phyloP scores from a whole-genome alignment of 768 basidiomycete genomes.

The Pleurotus eryngii region DNA sequence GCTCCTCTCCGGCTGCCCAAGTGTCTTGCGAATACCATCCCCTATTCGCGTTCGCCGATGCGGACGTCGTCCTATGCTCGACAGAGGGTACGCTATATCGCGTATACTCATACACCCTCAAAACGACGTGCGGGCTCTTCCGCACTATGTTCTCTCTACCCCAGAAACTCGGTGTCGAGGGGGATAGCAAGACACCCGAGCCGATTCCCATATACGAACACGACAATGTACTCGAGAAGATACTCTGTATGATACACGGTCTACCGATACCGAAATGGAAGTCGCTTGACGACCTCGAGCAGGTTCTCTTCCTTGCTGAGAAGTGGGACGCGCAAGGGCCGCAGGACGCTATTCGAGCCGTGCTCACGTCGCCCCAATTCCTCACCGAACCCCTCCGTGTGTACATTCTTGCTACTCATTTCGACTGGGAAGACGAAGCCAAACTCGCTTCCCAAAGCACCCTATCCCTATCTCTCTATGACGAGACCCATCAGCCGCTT shows the following conservation, averaged over 20 bases:
- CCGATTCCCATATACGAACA: slow-evolving; percentile 37
- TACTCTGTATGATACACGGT: slow-evolving; percentile 58
- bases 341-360: slow-evolving; percentile 50
- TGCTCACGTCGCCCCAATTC: slow-evolving; percentile 44
- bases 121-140: slow-evolving; percentile 45
- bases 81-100: slow-evolving; percentile 40
- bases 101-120: slow-evolving; percentile 38
- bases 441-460: slow-evolving; percentile 55
- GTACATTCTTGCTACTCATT: slow-evolving; percentile 56
- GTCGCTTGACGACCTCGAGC: slow-evolving; percentile 50
- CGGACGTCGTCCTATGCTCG: slow-evolving; percentile 40
- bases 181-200: slow-evolving; percentile 9
- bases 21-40: slow-evolving; percentile 19
- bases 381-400: slow-evolving; percentile 45
- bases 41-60: slow-evolving; percentile 35
- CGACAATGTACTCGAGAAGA: slow-evolving; percentile 45
- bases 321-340: slow-evolving; percentile 72
- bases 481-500: slow-evolving; percentile 35
- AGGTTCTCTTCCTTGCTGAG: slow-evolving; percentile 57
- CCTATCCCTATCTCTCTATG: slow-evolving; percentile 48
- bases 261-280: slow-evolving; percentile 44
- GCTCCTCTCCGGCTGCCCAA: not conserved
- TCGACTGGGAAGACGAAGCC: slow-evolving; percentile 58
- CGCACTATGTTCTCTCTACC: slow-evolving; percentile 46
- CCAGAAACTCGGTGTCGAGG: slow-evolving; percentile 14